Evolutionary conservation across 2,329 filamentous ascomycete genomes (phyloP), one percentile per base, ranked within the genome.

Genomic region (Sodiomyces alkalinus): DNA sequence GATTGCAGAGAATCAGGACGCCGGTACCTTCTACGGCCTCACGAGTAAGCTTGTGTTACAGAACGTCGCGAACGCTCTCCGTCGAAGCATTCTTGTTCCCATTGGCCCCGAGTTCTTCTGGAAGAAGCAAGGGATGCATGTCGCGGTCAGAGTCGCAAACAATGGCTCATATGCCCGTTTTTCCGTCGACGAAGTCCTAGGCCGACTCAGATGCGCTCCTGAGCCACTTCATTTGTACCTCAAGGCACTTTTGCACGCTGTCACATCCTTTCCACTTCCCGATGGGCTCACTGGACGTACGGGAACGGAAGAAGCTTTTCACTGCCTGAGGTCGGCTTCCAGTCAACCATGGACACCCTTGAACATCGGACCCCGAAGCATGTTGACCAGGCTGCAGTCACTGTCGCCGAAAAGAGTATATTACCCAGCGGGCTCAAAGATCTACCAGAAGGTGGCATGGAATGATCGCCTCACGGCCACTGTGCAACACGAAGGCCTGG

Each of bases 21-120:
- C 61, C 0, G 74, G 74, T 0, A 70, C 68, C 0, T 58, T 66
- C 39, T 64, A 78, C 32, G 74, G 75, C 0, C 49, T 79, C 1
- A 32, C 48, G 3, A 73, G 63, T 42, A 76, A 66, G 41, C 46
- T 77, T 3, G 60, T 79, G 1, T 44, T 76, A 10, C 54, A 60
- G 0, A 59, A 64, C n/a, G 29, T 41, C 0, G 32, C 38, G 0
- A 60, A 66, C 22, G 38, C 30, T 0, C 33, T 40, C 0, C 50
- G 56, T 4, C 60, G 61, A 7, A 71, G 58, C 17, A 48, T 78
- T 6, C 49, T 80, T 1, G 51, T 70, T 0, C 64, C 74, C 0
- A 33, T 68, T 1, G 67, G 69, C 0, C 5, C 29, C 0, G 18
- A n/a, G n/a, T n/a, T 43, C 22, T 10, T 31, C 13, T 11, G 29